A percentile compares a stretch with the other conserved stretches of the same genome.
Conservation (phyloP, 2,329 filamentous ascomycete species). For the Ophiostoma australiae region DNA sequence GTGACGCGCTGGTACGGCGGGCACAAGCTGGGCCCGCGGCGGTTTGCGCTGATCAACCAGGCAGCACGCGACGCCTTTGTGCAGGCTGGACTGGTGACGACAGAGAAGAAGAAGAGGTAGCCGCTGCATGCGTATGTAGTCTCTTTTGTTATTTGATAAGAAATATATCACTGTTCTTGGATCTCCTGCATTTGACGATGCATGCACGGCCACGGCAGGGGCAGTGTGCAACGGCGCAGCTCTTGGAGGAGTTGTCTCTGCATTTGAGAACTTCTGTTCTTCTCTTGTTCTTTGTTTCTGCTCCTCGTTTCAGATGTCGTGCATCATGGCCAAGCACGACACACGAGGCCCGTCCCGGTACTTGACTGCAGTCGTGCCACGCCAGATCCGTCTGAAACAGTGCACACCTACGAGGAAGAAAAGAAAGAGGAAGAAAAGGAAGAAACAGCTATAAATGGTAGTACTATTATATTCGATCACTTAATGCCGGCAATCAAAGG, state of each 20-base stretch:
- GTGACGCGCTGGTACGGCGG: slow-evolving; percentile 96
- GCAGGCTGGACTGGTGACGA: slow-evolving; percentile 61
- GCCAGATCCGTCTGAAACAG: neutral
- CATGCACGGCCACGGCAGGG: neutral
- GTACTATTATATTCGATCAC: too few species aligned
- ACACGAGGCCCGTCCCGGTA: slow-evolving; percentile 11
- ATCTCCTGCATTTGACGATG: neutral
- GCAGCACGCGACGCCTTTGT: slow-evolving; percentile 81
- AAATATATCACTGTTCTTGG: neutral
- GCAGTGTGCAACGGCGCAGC: neutral
- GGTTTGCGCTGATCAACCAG: slow-evolving; percentile 86
- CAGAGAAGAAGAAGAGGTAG: slow-evolving; percentile 41
- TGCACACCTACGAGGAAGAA: neutral
- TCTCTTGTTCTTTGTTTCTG: neutral
- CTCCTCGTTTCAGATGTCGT: neutral
- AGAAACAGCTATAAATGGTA: too few species aligned
- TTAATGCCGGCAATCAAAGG: neutral
- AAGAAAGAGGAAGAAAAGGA: neutral
- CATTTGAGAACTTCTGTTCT: neutral
- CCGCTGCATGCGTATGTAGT: neutral
- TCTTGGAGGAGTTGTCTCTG: too few species aligned
- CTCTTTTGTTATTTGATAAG: too few species aligned
- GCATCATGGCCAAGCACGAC: neutral
- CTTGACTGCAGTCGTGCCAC: slow-evolving; percentile 1
- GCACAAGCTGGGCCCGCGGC: slow-evolving; percentile 77